phyloP scores from a whole-genome alignment of 2,329 filamentous ascomycete species.

The Ascochyta viciae-villosae region DNA sequence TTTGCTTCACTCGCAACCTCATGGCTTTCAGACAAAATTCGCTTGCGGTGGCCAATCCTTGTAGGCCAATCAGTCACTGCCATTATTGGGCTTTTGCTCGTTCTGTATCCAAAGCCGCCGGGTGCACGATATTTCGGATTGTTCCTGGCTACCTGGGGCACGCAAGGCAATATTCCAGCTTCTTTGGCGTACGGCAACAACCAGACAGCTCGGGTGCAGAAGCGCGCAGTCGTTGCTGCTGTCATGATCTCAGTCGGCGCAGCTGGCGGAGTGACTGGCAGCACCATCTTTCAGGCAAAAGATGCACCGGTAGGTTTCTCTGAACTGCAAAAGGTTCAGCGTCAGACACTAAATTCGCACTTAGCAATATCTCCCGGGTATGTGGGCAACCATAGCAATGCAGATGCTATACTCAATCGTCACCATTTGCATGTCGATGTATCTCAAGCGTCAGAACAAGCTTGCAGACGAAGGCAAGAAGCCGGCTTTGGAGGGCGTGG shows the following conservation, averaged over 20 bases:
- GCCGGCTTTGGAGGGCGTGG: constrained; percentile 32
- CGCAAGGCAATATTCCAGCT: constrained; percentile 27
- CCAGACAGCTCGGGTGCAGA: constrained; percentile 40
- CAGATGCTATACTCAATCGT: constrained; percentile 32
- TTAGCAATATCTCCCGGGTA: constrained; percentile 35
- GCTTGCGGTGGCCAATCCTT: constrained; percentile 32
- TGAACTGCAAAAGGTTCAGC: too few relatives aligned
- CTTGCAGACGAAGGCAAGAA: constrained; percentile 34
- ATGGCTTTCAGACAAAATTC: constrained; percentile 33
- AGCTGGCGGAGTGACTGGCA: constrained; percentile 35
- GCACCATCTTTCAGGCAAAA: constrained; percentile 35
- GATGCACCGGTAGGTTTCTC: constrained; percentile 30
- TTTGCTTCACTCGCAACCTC: constrained; percentile 26
- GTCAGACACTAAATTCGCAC: not conserved
- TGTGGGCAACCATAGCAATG: constrained; percentile 40
- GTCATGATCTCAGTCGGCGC: constrained; percentile 38
- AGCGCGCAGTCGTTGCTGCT: constrained; percentile 41
- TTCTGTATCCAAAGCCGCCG: constrained; percentile 29
- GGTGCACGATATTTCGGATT: constrained; percentile 35
- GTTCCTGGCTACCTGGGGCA: constrained; percentile 33
- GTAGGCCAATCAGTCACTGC: constrained; percentile 27
- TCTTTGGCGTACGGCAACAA: constrained; percentile 39
- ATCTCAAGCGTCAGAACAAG: constrained; percentile 30
- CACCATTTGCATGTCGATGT: constrained; percentile 35
- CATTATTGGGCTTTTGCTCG: constrained; percentile 30